Evolutionary conservation across 768 basidiomycete species (phyloP), one percentile per base, ranked within the genome.

Genomic region (Candolleomyces efflorescens): DNA sequence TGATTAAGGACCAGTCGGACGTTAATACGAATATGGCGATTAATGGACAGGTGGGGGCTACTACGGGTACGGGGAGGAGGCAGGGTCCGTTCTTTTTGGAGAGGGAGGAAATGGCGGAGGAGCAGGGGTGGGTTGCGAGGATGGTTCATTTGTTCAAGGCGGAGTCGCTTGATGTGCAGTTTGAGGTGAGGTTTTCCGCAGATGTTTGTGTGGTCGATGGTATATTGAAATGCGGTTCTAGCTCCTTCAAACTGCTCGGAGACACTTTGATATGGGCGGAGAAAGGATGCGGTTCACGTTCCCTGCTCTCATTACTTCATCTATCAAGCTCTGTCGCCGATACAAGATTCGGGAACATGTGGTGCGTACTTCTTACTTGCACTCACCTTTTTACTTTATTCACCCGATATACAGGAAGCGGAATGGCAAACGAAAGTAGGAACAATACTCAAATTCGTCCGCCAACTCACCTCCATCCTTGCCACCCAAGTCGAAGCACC

Each of bases 121-220:
- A 99, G 70, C 97, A 99, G 66, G 97, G 97, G 0, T 99, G 97
- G 97, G 85, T 98, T 15, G 96, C 97, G 41, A 78, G 96, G 61
- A 98, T 98, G 92, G 90, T 98, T 2, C 97, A 99, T 76, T 70
- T 98, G 32, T 97, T 98, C 84, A 78, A 87, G 20, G 82, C 92
- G 0, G 93, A 97, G 52, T 89, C 91, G 24, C 70, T 98, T 62
- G 89, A 83, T 63, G 83, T 87, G 13, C 97, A 99, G 66, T 96
- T 94, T 62, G 89, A 94, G 81, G 95, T 92, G 59, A 24, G 84
- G 68, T 49, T 38, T 32, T 5, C 32, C 11, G 32, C 5, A 5
- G 1, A 7, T 32, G 32, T 1, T 32, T 7, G 2, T 5, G 11
- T 32, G 32, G 5, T n/a, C n/a, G n/a, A n/a, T n/a, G n/a, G 5